Conservation (phyloP, 1,284 basidiomycete species). For the Malassezia obtusa region DNA sequence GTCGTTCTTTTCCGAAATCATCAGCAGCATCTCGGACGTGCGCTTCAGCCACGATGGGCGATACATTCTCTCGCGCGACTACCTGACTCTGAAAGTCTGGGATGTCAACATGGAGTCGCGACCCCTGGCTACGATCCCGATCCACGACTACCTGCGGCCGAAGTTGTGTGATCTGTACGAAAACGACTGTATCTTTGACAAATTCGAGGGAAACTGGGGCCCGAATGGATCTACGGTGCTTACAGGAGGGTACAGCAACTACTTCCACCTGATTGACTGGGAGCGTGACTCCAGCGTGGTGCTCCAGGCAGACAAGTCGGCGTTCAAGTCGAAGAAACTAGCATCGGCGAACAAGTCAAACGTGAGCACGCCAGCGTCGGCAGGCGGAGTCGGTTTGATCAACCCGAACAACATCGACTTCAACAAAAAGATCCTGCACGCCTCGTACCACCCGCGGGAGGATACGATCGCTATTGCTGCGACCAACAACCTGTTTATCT, state of each 20-base stretch:
- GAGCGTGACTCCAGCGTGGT: constrained; percentile 83
- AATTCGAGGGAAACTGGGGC: constrained; percentile 60
- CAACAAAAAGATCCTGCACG: constrained; percentile 86
- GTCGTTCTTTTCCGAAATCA: constrained; percentile 99
- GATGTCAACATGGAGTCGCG: constrained; percentile 98
- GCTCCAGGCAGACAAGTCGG: constrained; percentile 95
- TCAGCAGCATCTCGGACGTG: constrained; percentile 98
- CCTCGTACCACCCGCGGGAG: constrained; percentile 90
- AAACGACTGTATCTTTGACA: constrained; percentile 99
- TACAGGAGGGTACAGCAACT: constrained; percentile 98
- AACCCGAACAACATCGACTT: constrained; percentile 54
- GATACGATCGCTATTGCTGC: constrained; percentile 66
- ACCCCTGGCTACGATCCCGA: constrained; percentile 94
- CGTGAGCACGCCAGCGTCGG: constrained; percentile 60
- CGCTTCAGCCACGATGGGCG: constrained; percentile 96
- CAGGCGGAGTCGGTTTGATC: constrained; percentile 54
- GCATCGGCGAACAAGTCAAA: constrained; percentile 61
- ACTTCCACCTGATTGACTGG: constrained; percentile 97
- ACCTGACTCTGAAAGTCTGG: constrained; percentile 97
- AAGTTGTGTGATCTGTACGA: constrained; percentile 98
- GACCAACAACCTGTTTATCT: constrained; percentile 51
- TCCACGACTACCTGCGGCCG: constrained; percentile 92
- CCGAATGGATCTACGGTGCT: constrained; percentile 41
- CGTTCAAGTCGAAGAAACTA: constrained; percentile 94
- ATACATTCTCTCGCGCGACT: constrained; percentile 93